phyloP scores from a whole-genome alignment of 345 rosid genomes.

The Syzygium jambos region DNA sequence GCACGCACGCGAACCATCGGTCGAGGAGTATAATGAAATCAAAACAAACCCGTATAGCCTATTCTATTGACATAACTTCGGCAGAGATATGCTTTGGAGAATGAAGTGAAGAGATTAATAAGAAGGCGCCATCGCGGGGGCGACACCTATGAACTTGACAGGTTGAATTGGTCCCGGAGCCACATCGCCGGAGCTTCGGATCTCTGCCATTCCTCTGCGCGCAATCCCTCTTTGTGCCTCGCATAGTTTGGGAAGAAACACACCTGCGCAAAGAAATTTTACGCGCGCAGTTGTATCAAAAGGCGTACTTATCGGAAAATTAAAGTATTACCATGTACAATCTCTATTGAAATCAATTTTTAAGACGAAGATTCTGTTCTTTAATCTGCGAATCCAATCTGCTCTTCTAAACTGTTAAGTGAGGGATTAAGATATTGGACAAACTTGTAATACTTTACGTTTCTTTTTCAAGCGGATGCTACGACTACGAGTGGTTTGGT shows the following conservation, averaged over 20 bases:
- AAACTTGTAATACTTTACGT: background rate
- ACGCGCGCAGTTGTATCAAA: background rate
- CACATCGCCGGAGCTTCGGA: constrained; percentile 48
- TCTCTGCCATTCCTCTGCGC: constrained; percentile 53
- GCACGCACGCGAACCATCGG: background rate
- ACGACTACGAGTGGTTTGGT: background rate
- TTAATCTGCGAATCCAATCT: background rate
- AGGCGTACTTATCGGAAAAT: background rate
- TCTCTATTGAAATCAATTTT: background rate
- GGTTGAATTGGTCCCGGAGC: constrained; percentile 38
- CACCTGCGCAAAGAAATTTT: constrained; percentile 25
- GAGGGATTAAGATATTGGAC: background rate
- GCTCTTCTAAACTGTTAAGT: background rate
- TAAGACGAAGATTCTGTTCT: background rate
- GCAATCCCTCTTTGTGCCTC: constrained; percentile 34
- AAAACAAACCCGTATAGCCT: background rate
- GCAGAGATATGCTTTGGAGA: background rate
- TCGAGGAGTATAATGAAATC: background rate
- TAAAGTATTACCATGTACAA: background rate
- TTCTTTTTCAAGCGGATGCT: background rate
- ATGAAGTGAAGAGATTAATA: background rate
- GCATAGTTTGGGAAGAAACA: constrained; percentile 70
- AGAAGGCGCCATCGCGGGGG: constrained; percentile 20
- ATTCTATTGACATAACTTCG: background rate
- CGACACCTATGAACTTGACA: background rate